These are phyloP conservation scores for Neurospora terricola DNA, from an alignment of 495 filamentous ascomycete genomes.

Conservation along the genomic window DNA sequence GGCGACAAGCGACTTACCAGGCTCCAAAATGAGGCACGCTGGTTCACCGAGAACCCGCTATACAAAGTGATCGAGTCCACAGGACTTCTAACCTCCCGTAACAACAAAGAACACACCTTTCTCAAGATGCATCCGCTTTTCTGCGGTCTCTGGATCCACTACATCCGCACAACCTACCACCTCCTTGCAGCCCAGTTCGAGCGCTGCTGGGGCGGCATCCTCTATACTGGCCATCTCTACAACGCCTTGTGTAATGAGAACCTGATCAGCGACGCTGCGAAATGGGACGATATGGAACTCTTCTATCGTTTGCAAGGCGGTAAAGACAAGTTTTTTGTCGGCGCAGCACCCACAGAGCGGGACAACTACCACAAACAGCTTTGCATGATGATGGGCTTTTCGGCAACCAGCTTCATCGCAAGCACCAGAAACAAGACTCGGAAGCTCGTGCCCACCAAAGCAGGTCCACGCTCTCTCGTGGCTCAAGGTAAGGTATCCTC, in stretches of 20 bases:
- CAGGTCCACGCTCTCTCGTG: not conserved
- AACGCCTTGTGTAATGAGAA: not conserved
- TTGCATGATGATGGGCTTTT: slow-evolving; percentile 4
- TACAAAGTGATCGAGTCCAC: not conserved
- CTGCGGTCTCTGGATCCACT: slow-evolving; percentile 1
- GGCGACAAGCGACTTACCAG: not conserved
- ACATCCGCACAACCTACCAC: not conserved
- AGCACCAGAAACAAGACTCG: slow-evolving; percentile 1
- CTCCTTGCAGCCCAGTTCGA: not conserved
- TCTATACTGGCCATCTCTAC: slow-evolving; percentile 3
- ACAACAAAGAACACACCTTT: not conserved
- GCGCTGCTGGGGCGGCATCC: not conserved
- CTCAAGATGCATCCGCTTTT: slow-evolving; percentile 1
- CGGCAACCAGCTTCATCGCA: not conserved
- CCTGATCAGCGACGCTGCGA: not conserved
- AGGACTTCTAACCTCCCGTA: not conserved
- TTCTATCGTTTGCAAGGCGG: not conserved
- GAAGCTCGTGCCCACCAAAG: not conserved
- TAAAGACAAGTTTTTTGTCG: slow-evolving; percentile 1
- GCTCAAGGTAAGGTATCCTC: not conserved
- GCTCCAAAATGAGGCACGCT: not conserved
- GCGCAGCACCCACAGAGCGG: not conserved
- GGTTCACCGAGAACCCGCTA: not conserved
- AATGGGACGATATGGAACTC: slow-evolving; percentile 4
- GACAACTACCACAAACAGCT: slow-evolving; percentile 1